Percentiles rank a stretch among this genome's conserved stretches.
These are phyloP conservation scores for Debaryomyces castellii DNA, from an alignment of 805 yeast genomes.

Conservation along the genomic window DNA sequence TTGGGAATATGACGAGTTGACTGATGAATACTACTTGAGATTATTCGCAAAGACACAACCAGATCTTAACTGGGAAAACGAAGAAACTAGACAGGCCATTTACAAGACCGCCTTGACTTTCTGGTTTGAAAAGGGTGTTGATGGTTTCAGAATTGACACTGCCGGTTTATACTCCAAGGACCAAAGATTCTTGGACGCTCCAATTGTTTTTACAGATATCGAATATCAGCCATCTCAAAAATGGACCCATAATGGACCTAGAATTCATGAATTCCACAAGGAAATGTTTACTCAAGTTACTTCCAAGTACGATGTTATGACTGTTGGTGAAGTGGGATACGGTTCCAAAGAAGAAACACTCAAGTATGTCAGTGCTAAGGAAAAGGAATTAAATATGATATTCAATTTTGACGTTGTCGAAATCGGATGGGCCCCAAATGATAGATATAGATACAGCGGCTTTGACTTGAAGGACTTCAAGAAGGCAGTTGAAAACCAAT, in stretches of 20 bases:
- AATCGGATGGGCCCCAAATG: slow-evolving; percentile 36
- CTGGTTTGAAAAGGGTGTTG: slow-evolving; percentile 58
- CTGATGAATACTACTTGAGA: slow-evolving; percentile 55
- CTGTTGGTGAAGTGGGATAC: slow-evolving; percentile 57
- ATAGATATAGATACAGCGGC: slow-evolving; percentile 33
- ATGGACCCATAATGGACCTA: slow-evolving; percentile 46
- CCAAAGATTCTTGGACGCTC: slow-evolving; percentile 47
- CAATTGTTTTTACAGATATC: slow-evolving; percentile 39
- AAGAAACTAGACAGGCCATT: slow-evolving; percentile 34
- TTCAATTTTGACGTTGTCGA: slow-evolving; percentile 33
- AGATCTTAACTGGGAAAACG: slow-evolving; percentile 62
- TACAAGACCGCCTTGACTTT: slow-evolving; percentile 48
- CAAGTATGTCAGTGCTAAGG: slow-evolving; percentile 41
- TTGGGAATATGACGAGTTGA: slow-evolving; percentile 54
- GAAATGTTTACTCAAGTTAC: slow-evolving; percentile 47
- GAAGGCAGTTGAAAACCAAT: slow-evolving; percentile 32
- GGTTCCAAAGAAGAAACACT: slow-evolving; percentile 41
- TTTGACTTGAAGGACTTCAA: slow-evolving; percentile 41
- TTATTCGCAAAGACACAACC: slow-evolving; percentile 57
- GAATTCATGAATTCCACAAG: slow-evolving; percentile 58
- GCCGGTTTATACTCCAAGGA: slow-evolving; percentile 54
- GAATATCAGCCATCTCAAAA: slow-evolving; percentile 39
- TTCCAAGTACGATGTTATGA: slow-evolving; percentile 49
- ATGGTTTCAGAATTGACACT: slow-evolving; percentile 60
- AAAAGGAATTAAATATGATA: slow-evolving; percentile 37